Evolutionary conservation across 805 yeast genomes (phyloP).

Genomic region (Starmerella cellae): DNA sequence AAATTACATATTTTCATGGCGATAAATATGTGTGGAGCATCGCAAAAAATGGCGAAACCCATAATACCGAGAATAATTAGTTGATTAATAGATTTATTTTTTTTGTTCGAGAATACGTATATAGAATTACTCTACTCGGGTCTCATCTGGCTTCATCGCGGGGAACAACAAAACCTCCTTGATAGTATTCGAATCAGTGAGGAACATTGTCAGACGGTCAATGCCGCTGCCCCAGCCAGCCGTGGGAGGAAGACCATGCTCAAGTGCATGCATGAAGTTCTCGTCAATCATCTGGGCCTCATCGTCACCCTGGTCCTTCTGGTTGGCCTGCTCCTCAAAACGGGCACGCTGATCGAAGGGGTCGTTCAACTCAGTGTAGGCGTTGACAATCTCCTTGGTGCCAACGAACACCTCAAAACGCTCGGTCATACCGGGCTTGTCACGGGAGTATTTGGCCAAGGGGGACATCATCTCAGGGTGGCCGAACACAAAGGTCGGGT

Average conservation of each 20-base stretch:
- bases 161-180: slow-evolving; percentile 98
- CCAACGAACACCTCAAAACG: slow-evolving; percentile 97
- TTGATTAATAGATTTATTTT: too few relatives aligned
- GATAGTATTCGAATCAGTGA: slow-evolving; percentile 89
- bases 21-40: too few relatives aligned
- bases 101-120: too few relatives aligned
- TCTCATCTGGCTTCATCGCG: slow-evolving; percentile 87
- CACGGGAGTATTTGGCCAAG: slow-evolving; percentile 89
- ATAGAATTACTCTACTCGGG: slow-evolving; percentile 9
- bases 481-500: slow-evolving; percentile 95
- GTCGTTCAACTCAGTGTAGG: slow-evolving; percentile 97
- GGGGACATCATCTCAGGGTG: slow-evolving; percentile 99
- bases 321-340: slow-evolving; percentile 98
- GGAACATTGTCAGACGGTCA: slow-evolving; percentile 94
- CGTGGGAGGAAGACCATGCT: slow-evolving; percentile 97
- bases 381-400: slow-evolving; percentile 95
- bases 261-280: slow-evolving; percentile 92
- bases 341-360: slow-evolving; percentile 96
- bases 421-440: slow-evolving; percentile 88
- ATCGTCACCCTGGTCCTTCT: slow-evolving; percentile 97
- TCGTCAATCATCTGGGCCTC: slow-evolving; percentile 96
- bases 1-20: too few relatives aligned
- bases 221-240: slow-evolving; percentile 99
- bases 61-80: too few relatives aligned
- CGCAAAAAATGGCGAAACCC: too few relatives aligned